These are phyloP conservation scores for Lagenidium sp. DNA, from an alignment of 352 stramenopile genomes.

Conservation along the genomic window DNA sequence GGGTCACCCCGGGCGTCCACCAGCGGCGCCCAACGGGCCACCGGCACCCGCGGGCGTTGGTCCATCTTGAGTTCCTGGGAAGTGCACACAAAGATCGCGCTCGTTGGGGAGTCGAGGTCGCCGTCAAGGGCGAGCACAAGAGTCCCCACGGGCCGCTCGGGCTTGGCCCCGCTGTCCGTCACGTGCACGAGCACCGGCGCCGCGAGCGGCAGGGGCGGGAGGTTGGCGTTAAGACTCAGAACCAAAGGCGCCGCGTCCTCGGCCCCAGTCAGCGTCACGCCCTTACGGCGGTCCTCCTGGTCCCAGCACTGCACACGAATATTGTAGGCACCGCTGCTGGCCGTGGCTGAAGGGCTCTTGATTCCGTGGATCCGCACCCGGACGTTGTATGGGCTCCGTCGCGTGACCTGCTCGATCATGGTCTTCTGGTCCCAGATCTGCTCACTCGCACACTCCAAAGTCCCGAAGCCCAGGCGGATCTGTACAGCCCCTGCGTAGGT, in stretches of 20 bases:
- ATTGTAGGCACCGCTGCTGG: slow-evolving; percentile 38
- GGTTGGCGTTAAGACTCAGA: slow-evolving; percentile 60
- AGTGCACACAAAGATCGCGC: slow-evolving; percentile 20
- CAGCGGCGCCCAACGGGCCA: slow-evolving; percentile 41
- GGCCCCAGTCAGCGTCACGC: slow-evolving; percentile 18
- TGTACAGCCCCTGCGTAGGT: slow-evolving; percentile 69
- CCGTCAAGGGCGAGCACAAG: slow-evolving; percentile 7
- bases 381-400: slow-evolving; percentile 61
- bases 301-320: slow-evolving; percentile 61
- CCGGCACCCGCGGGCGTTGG: slow-evolving; percentile 23
- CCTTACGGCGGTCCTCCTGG: slow-evolving; percentile 21
- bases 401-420: slow-evolving; percentile 49
- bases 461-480: slow-evolving; percentile 58
- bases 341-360: slow-evolving; percentile 12
- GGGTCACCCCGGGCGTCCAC: slow-evolving; percentile 35
- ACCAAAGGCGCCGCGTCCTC: slow-evolving; percentile 31
- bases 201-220: slow-evolving; percentile 41
- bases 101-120: not conserved
- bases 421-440: slow-evolving; percentile 45
- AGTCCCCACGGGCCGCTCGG: slow-evolving; percentile 8
- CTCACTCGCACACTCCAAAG: slow-evolving; percentile 31
- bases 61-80: slow-evolving; percentile 47
- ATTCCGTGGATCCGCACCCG: slow-evolving; percentile 58
- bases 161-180: slow-evolving; percentile 22
- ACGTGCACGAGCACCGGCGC: slow-evolving; percentile 57